These are phyloP conservation scores for Tripidium arundinaceum DNA, from an alignment of 202 grass and related monocot genomes.

Conservation along the genomic window DNA sequence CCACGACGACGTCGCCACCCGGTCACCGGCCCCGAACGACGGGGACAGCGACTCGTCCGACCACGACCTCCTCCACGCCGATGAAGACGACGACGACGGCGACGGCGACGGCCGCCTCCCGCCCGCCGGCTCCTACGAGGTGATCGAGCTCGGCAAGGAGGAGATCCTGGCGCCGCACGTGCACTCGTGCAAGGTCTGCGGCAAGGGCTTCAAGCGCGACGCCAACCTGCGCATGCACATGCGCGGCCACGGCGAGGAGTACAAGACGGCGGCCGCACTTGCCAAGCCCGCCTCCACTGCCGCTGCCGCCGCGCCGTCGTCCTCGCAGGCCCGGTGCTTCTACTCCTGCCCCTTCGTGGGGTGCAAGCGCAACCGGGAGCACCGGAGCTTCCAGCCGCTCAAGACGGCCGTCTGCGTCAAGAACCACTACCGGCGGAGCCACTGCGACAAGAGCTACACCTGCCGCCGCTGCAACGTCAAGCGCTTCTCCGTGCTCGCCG, in stretches of 20 bases:
- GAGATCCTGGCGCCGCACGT: conserved; percentile 71
- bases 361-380: conserved; percentile 73
- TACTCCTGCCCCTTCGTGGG: conserved; percentile 68
- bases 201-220: conserved; percentile 84
- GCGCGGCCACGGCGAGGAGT: conserved; percentile 68
- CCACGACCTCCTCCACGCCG: conserved; percentile 13
- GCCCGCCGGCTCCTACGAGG: conserved; percentile 42
- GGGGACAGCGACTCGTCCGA: conserved; percentile 32
- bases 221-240: conserved; percentile 88
- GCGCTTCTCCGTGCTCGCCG: conserved; percentile 66
- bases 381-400: conserved; percentile 65
- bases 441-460: conserved; percentile 63
- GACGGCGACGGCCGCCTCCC: neutral
- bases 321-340: conserved; percentile 7
- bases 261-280: conserved; percentile 53
- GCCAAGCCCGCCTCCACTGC: conserved; percentile 34
- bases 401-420: conserved; percentile 57
- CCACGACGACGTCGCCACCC: neutral
- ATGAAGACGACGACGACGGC: neutral
- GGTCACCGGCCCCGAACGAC: neutral
- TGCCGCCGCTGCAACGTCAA: conserved; percentile 69
- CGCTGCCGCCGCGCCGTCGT: neutral
- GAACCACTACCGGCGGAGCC: conserved; percentile 78
- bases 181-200: conserved; percentile 61
- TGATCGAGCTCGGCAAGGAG: conserved; percentile 57